Base-by-base conservation (phyloP, 768 basidiomycete genomes). In the Amylocystis lapponica region DNA sequence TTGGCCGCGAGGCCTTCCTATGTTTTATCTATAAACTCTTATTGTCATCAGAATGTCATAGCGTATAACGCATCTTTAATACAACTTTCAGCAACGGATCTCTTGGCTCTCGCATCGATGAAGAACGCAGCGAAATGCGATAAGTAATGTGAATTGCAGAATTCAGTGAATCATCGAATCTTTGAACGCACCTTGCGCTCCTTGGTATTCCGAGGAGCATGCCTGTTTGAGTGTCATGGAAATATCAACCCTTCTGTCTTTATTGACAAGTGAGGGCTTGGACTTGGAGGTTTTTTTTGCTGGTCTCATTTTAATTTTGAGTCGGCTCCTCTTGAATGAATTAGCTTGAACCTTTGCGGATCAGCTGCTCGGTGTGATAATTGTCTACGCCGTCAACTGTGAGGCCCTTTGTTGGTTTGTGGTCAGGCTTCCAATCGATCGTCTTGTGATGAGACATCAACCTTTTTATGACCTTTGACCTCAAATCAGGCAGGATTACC, bases 141-240 rank as follows among this genome's bases (percentile, higher is more conserved):
- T 78, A 81, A 72, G 77, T 82, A 81, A 81, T 83, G 79, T 82
- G 81, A 82, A 80, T 81, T 81, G 78, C 78, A 78, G 78, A 79
- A 76, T 78, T 76, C 76, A 78, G 78, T 81, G 78, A 81, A 81
- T 81, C 79, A 81, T 83, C 76, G 76, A 83, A 78, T 81, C 78
- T 81, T 83, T 81, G 79, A 82, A 82, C 74, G 77, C 81, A 82
- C 67, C 78, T 81, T 83, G 79, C 76, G 70, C 81, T 72, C 74
- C 69, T 73, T 76, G 77, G 79, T 76, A 80, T 78, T 82, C 78
- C 71, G 72, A 72, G 68, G 75, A 71, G 81, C 72, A 81, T 75
- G 76, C 74, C 76, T 74, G 81, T 81, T 80, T 79, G 79, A 81
- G 81, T 78, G 80, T 81, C 78, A 72, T 72, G 65, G 65, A 70